Base-by-base conservation (phyloP, 352 stramenopile genomes). In the Aphanomyces invadans region DNA sequence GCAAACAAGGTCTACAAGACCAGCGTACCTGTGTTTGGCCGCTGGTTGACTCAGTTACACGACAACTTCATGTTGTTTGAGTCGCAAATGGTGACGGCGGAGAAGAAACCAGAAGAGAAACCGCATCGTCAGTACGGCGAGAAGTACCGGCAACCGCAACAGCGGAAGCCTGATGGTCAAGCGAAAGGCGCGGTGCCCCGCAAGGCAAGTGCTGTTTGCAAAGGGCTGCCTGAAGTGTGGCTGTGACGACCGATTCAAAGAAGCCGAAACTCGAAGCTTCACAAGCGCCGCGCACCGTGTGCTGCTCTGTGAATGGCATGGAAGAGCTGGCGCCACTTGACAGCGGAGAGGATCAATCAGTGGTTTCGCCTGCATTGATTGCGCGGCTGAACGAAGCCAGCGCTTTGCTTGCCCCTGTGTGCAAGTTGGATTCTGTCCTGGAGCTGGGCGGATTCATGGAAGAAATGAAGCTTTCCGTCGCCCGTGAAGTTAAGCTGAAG, bases 1-100 rank as follows among this genome's bases (percentile, higher is more conserved):
- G 39, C 39, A 15, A 48, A 48, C 39, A 48, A 48, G 39, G 39
- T 48, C 15, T 48, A 48, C 39, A 48, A 48, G 39, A n/a, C 39
- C 17, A 48, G 39, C 21, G 1, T 48, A n/a, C 39, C 39, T n/a
- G 39, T n/a, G 46, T 54, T 54, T n/a, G 10, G 46, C n/a, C 46
- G 46, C n/a, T 54, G 46, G 46, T 54, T 54, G n/a, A 21, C n/a
- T 23, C n/a, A 11, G 10, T n/a, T 54, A 21, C 10, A 23, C 10
- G 46, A 54, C 46, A 54, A 54, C 46, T 54, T 54, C 46, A 54
- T 54, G 2, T 54, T 54, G 46, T 54, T 11, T n/a, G 46, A 54
- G 46, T 54, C 46, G 46, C 46, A 54, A 29, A 23, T 54, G n/a
- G 46, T 29, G 10, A 21, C 46, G 46, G n/a, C 10, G n/a, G 46